Percentiles rank a stretch among this genome's conserved stretches.
Evolutionary conservation across 2,329 filamentous ascomycete genomes (phyloP).

Genomic region (Botrytis fabae): DNA sequence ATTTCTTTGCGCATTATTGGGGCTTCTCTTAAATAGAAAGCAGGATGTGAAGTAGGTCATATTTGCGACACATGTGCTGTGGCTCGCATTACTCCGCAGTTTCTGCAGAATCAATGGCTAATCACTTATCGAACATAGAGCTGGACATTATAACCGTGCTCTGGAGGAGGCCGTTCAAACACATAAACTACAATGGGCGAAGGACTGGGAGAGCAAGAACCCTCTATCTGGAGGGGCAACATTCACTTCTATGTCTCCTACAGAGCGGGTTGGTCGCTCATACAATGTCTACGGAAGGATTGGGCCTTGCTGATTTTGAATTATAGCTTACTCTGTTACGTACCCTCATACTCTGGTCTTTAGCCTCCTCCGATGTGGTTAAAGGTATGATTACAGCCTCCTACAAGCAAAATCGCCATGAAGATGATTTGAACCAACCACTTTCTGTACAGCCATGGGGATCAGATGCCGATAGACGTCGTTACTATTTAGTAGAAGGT

Average conservation of each 20-base stretch:
- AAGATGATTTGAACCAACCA: slow-evolving; percentile 76
- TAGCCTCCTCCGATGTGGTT: slow-evolving; percentile 83
- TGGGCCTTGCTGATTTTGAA: slow-evolving; percentile 8
- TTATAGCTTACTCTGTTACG: slow-evolving; percentile 38
- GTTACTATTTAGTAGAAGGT: slow-evolving; percentile 92
- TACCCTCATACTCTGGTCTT: slow-evolving; percentile 82
- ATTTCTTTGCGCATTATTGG: slow-evolving; percentile 84
- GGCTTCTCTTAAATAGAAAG: slow-evolving; percentile 90
- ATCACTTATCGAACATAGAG: slow-evolving; percentile 53
- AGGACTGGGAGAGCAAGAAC: slow-evolving; percentile 78
- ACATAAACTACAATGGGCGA: slow-evolving; percentile 86
- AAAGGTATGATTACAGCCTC: slow-evolving; percentile 79
- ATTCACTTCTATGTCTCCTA: slow-evolving; percentile 80
- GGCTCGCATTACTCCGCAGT: background rate
- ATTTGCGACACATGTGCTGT: background rate
- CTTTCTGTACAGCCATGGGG: slow-evolving; percentile 91
- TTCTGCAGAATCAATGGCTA: slow-evolving; percentile 23
- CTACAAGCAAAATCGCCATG: slow-evolving; percentile 85
- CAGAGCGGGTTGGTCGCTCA: slow-evolving; percentile 67
- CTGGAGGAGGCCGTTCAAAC: slow-evolving; percentile 88
- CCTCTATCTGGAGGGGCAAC: slow-evolving; percentile 77
- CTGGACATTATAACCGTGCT: slow-evolving; percentile 88
- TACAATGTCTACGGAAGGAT: background rate
- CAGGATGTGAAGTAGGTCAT: slow-evolving; percentile 91
- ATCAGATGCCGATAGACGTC: slow-evolving; percentile 81